A percentile compares a stretch with the other conserved stretches of the same genome.
Conservation (phyloP, 306 rosid genomes). For the Rosa persica region DNA sequence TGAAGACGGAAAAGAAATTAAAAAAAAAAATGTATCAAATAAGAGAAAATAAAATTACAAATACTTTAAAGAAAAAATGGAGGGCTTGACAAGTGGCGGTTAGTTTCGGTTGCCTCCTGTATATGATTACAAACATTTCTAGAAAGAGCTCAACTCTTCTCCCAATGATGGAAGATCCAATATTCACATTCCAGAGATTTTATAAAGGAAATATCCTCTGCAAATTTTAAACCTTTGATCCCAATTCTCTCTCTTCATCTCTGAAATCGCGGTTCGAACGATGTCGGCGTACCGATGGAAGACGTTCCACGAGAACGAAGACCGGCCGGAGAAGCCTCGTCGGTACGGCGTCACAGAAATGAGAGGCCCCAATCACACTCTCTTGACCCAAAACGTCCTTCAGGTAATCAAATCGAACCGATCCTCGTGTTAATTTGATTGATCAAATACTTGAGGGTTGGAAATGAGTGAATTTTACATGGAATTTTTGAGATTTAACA, state of each 20-base stretch:
- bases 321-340: constrained; percentile 88
- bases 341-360: constrained; percentile 83
- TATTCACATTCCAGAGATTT: background rate
- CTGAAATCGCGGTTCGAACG: background rate
- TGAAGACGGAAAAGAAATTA: too few relatives aligned
- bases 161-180: background rate
- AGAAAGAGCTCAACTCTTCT: constrained; percentile 20
- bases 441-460: background rate
- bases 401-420: constrained; percentile 38
- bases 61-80: background rate
- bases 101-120: background rate
- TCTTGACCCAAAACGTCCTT: constrained; percentile 58
- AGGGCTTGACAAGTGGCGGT: background rate
- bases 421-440: background rate
- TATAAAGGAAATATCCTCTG: background rate
- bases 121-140: constrained; percentile 1
- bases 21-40: too few relatives aligned
- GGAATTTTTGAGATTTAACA: background rate
- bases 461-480: background rate
- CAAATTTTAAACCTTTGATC: background rate
- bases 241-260: background rate
- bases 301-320: constrained; percentile 74
- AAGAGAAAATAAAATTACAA: too few relatives aligned
- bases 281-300: constrained; percentile 82
- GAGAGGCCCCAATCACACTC: constrained; percentile 61